Evolutionary conservation across 345 rosid genomes (phyloP), one percentile per base, ranked within the genome.

Genomic region (Lepidium aucheri): DNA sequence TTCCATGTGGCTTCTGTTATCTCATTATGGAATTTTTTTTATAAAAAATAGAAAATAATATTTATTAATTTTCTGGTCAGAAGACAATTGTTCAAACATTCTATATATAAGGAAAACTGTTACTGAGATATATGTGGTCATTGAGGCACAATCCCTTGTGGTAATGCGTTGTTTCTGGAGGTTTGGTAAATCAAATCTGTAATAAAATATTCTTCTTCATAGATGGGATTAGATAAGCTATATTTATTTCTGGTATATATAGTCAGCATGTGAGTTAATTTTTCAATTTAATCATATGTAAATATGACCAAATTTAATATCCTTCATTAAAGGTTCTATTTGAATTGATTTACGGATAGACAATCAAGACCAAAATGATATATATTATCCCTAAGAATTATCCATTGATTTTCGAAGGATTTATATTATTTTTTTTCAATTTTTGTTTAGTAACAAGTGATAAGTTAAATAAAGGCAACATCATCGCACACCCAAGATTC

Each of bases 81-180:
- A 24, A 54, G 49, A 56, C 22, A 15, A 15, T 20, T 45, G 14
- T 7, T 46, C 9, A 13, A 58, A 22, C 13, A 54, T 53, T 55
- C 9, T 46, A 17, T 38, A 16, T 26, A 10, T 39, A 28, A 33
- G 40, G 42, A 1, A 59, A 14, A 51, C 8, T 41, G 9, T 53
- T 43, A 52, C 61, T 45, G 46, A 69, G 61, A 42, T 61, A 30
- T 43, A 61, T 70, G 55, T 53, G 49, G 49, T 61, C 49, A 35
- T 24, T 28, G 32, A 45, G 55, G 47, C 68, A 70, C 41, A 44
- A 61, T 61, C 16, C 68, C 74, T 52, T 52, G 46, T 24, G 46
- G 74, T 43, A 70, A 61, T 70, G 62, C 74, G 65, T 53, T 61
- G 67, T 70, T 54, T 63, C 62, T 43, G 74, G 68, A 42, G 62